A percentile compares a stretch with the other conserved stretches of the same genome.
Conservation (phyloP, 345 rosid genomes). For the Alliaria petiolata region DNA sequence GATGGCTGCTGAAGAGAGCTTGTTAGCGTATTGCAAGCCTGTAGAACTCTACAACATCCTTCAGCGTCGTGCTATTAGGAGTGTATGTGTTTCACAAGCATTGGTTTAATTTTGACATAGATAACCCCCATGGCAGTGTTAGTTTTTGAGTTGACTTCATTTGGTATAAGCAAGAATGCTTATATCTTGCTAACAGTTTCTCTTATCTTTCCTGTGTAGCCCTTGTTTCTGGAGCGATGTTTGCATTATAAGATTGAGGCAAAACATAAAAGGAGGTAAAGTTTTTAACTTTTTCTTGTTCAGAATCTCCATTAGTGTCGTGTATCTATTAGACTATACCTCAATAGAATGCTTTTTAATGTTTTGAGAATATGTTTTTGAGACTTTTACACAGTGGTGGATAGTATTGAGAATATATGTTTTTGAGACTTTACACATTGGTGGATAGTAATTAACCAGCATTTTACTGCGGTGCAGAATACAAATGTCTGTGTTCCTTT, state of each 20-base stretch:
- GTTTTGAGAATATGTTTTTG: too few relatives aligned
- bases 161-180: not conserved
- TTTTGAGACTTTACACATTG: not conserved
- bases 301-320: not conserved
- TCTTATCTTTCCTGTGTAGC: constrained; percentile 41
- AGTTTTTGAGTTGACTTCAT: not conserved
- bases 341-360: not conserved
- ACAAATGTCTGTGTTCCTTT: constrained; percentile 64
- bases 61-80: constrained; percentile 77
- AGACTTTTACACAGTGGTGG: too few relatives aligned
- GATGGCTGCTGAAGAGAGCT: constrained; percentile 87
- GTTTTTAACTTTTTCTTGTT: not conserved
- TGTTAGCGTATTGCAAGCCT: constrained; percentile 85
- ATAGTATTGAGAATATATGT: too few relatives aligned
- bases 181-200: constrained; percentile 8
- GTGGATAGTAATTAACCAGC: constrained; percentile 1
- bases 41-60: constrained; percentile 95
- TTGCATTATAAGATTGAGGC: constrained; percentile 82
- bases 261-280: constrained; percentile 72
- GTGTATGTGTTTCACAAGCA: constrained; percentile 39
- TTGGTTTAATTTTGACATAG: not conserved
- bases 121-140: not conserved
- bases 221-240: constrained; percentile 82
- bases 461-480: constrained; percentile 45
- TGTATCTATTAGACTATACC: not conserved